phyloP scores from a whole-genome alignment of 2,329 filamentous ascomycete genomes.

The Sporothrix pallida region DNA sequence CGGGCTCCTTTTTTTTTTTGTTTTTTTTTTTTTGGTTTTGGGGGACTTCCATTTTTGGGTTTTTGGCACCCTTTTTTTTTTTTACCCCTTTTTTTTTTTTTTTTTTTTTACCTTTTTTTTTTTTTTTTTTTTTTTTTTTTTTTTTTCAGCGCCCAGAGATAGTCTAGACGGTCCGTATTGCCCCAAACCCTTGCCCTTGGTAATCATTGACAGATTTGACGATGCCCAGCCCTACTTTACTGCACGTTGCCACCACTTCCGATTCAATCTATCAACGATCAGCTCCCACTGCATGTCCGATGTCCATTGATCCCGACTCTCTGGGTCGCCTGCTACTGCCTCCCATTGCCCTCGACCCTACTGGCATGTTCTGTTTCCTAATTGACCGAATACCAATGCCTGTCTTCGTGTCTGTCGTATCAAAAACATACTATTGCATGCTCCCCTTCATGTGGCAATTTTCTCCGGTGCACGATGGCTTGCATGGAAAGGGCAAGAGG shows the following conservation, averaged over 20 bases:
- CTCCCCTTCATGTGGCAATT: too few relatives aligned
- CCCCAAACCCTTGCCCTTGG: background rate
- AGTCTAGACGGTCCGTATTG: background rate
- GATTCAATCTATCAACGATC: background rate
- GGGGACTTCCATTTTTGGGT: too few relatives aligned
- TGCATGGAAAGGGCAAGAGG: background rate
- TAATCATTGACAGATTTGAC: background rate
- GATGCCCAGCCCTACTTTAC: conserved; percentile 1
- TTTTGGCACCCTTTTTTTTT: too few relatives aligned
- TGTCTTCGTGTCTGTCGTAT: background rate
- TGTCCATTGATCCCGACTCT: background rate
- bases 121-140: background rate
- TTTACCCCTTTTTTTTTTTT: too few relatives aligned
- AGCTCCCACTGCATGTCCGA: conserved; percentile 7
- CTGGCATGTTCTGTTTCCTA: too few relatives aligned
- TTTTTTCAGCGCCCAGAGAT: background rate
- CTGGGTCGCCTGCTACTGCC: conserved; percentile 17
- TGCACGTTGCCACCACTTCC: conserved; percentile 25
- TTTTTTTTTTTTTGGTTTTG: too few relatives aligned
- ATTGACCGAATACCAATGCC: background rate
- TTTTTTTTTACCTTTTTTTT: background rate
- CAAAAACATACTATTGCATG: background rate
- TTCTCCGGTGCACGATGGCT: background rate
- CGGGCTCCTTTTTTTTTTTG: too few relatives aligned
- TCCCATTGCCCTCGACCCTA: background rate